Base-by-base conservation (phyloP, 768 basidiomycete genomes). In the Boletellus ananas region DNA sequence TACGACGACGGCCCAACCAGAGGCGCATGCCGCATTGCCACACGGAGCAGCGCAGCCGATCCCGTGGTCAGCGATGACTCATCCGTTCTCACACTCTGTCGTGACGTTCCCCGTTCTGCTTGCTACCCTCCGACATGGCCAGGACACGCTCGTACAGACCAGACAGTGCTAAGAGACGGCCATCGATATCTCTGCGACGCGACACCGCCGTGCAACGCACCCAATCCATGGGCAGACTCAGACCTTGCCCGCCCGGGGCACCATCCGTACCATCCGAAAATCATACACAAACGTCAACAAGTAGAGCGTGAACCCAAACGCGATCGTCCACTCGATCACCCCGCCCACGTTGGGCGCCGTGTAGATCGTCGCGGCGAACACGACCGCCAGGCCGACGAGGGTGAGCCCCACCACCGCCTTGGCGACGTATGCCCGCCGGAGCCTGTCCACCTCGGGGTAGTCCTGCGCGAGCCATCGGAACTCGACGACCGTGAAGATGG, bases 291-390 rank as follows among this genome's bases (percentile, higher is more conserved):
- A 90, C 0, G 86, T 84, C 50, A 87, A 70, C 35, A 89, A 69
- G 65, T 86, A 90, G 56, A 87, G 75, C 6, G 83, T 83, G 64
- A 82, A 89, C 8, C 85, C 80, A 47, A 90, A 83, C 4, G 78
- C 76, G 43, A 91, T 86, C 0, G 66, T 60, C 88, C 88, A 91
- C 65, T 91, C 89, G 7, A 90, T 58, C 47, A 89, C 65, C 79
- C 79, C 84, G 63, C 79, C 85, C 0, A 70, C 79, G 50, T 83
- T 66, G 1, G 54, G 55, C 0, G 67, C 74, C 10, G 62, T 58
- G 56, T 69, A 83, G 3, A 85, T 60, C 10, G 78, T 62, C 14
- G 80, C 66, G 1, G 72, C 84, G 61, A 90, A 90, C 7, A 73
- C 83, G 53, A 88, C 77, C 20, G 83, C 79, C 34, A 84, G 70